Conservation (phyloP, 192 early-diverging fungal species). For the Entomortierella lignicola region DNA sequence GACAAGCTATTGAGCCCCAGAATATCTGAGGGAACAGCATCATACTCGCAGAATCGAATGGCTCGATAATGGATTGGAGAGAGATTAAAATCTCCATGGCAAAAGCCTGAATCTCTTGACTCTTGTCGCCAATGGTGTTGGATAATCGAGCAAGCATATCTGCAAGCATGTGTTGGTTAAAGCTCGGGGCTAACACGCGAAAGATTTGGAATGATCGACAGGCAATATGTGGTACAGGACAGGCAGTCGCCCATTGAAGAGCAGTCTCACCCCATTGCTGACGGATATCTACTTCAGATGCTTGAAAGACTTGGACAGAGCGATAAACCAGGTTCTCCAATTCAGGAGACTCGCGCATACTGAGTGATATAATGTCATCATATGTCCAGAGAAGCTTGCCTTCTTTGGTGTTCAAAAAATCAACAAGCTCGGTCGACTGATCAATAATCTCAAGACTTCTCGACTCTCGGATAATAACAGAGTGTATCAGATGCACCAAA, state of each 20-base stretch:
- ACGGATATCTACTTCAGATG: conserved; percentile 59
- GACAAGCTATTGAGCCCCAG: conserved; percentile 81
- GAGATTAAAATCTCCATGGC: conserved; percentile 82
- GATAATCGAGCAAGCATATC: conserved; percentile 82
- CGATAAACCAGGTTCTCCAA: conserved; percentile 61
- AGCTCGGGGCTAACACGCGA: conserved; percentile 73
- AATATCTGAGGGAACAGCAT: conserved; percentile 83
- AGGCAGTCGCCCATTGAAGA: conserved; percentile 84
- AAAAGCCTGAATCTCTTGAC: conserved; percentile 84
- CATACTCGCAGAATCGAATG: conserved; percentile 64
- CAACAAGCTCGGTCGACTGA: conserved; percentile 57
- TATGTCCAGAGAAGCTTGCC: conserved; percentile 84
- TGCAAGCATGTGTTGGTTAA: conserved; percentile 79
- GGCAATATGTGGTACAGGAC: conserved; percentile 88
- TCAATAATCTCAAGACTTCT: conserved; percentile 64
- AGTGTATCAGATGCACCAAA: conserved; percentile 82
- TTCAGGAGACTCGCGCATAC: conserved; percentile 57
- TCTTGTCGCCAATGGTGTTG: conserved; percentile 79
- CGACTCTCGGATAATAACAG: conserved; percentile 71
- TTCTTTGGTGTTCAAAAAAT: conserved; percentile 70
- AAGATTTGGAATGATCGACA: conserved; percentile 89
- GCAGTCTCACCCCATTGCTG: conserved; percentile 86
- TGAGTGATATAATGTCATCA: conserved; percentile 77
- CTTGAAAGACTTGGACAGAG: conserved; percentile 61
- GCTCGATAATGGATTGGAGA: conserved; percentile 69